Conservation (phyloP, 225 moss, liverwort and hornwort genomes). For the Sphagnum contortum region DNA sequence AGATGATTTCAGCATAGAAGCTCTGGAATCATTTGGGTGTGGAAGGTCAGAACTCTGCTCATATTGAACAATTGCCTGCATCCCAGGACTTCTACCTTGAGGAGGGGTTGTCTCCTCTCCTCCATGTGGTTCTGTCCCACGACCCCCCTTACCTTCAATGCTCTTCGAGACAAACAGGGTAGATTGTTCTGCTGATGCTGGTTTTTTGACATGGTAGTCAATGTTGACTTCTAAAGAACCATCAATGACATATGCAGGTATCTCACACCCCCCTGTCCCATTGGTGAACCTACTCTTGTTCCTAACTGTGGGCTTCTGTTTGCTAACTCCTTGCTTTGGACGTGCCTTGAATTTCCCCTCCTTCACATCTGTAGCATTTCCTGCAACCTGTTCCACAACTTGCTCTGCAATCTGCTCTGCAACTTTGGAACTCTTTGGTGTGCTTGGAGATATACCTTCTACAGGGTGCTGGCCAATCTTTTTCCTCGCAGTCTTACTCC, state of each 20-base stretch:
- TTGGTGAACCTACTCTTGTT: not conserved
- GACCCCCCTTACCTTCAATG: too few relatives aligned
- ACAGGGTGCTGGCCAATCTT: too few relatives aligned
- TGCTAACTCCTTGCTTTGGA: not conserved
- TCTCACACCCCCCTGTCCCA: constrained; percentile 26
- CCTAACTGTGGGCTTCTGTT: not conserved
- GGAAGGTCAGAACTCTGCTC: not conserved
- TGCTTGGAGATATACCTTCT: constrained; percentile 1
- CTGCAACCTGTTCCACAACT: too few relatives aligned
- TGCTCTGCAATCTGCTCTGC: not conserved
- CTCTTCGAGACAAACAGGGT: not conserved
- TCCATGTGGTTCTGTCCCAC: not conserved
- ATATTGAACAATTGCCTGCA: not conserved
- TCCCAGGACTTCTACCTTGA: not conserved
- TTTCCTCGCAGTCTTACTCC: too few relatives aligned
- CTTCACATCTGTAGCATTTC: not conserved
- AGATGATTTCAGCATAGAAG: too few relatives aligned
- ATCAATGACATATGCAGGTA: constrained; percentile 10
- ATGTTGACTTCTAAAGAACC: constrained; percentile 11
- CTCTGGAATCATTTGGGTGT: not conserved
- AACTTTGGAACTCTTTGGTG: not conserved
- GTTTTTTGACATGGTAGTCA: constrained; percentile 12
- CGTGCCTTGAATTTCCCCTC: not conserved
- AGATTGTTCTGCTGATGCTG: constrained; percentile 15
- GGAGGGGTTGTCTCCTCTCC: constrained; percentile 4